Evolutionary conservation across 805 yeast species (phyloP).

Genomic region (Huiozyma naganishii): DNA sequence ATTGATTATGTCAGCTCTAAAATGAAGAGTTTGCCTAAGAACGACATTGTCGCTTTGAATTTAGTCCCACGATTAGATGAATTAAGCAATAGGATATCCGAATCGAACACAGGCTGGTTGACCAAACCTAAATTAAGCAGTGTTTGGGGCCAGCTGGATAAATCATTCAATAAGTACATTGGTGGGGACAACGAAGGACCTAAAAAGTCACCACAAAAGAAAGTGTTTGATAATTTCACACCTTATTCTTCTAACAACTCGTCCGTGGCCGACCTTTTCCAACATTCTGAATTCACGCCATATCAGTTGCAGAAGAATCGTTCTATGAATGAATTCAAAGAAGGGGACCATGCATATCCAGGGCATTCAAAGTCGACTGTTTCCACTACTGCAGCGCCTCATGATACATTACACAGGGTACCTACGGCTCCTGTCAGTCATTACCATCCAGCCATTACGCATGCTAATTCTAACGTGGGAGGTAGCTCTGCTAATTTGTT

Average conservation of each 20-base stretch:
- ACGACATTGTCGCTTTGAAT: slow-evolving; percentile 26
- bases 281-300: slow-evolving; percentile 18
- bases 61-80: slow-evolving; percentile 28
- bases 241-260: slow-evolving; percentile 55
- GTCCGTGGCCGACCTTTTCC: slow-evolving; percentile 30
- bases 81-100: slow-evolving; percentile 38
- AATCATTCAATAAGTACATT: slow-evolving; percentile 65
- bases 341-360: background rate
- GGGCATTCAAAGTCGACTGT: background rate
- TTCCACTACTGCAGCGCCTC: background rate
- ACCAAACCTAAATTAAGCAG: slow-evolving; percentile 67
- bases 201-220: slow-evolving; percentile 30
- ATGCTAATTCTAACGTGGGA: too few relatives aligned
- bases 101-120: slow-evolving; percentile 60
- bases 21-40: slow-evolving; percentile 32
- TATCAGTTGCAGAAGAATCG: slow-evolving; percentile 3
- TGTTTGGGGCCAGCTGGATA: slow-evolving; percentile 83
- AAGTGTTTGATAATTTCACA: slow-evolving; percentile 61
- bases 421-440: too few relatives aligned
- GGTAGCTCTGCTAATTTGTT: too few relatives aligned
- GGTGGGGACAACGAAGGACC: slow-evolving; percentile 65
- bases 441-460: too few relatives aligned
- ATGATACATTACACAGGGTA: too few relatives aligned
- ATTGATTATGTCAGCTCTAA: slow-evolving; percentile 39
- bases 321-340: background rate